Conservation (phyloP, 441 rosid genomes). For the Bocquillonia castaneifolia region DNA sequence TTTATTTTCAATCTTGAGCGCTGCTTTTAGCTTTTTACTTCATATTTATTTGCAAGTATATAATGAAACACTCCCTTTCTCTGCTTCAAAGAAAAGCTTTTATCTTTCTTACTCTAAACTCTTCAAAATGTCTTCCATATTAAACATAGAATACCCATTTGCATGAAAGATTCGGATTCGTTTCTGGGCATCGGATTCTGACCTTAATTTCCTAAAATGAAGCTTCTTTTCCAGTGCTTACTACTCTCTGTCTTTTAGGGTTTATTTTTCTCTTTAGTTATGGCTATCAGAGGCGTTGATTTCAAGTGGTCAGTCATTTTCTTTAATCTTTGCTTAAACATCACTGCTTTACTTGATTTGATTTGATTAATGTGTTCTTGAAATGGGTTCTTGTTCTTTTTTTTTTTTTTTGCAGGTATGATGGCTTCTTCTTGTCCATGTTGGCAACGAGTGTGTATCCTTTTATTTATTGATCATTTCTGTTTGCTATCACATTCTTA, state of each 20-base stretch:
- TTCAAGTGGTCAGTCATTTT: conserved; percentile 70
- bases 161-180: conserved; percentile 17
- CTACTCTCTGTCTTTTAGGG: conserved; percentile 13
- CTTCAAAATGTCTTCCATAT: too few species aligned
- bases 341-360: not conserved
- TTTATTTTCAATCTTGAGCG: not conserved
- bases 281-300: conserved; percentile 88
- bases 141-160: too few species aligned
- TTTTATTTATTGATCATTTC: conserved; percentile 21
- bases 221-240: conserved; percentile 7
- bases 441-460: conserved; percentile 99
- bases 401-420: conserved; percentile 62
- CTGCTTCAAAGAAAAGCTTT: conserved; percentile 5
- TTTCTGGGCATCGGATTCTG: conserved; percentile 11
- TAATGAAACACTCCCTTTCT: not conserved
- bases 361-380: not conserved
- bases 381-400: conserved; percentile 22
- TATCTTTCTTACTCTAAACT: too few species aligned
- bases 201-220: conserved; percentile 10
- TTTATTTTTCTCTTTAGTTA: conserved; percentile 17
- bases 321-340: not conserved
- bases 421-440: conserved; percentile 99
- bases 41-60: not conserved
- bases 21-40: not conserved
- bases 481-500: not conserved